Evolutionary conservation across 2,329 filamentous ascomycete species (phyloP), one percentile per base, ranked within the genome.

Genomic region (Pseudohalonectria lignicola): DNA sequence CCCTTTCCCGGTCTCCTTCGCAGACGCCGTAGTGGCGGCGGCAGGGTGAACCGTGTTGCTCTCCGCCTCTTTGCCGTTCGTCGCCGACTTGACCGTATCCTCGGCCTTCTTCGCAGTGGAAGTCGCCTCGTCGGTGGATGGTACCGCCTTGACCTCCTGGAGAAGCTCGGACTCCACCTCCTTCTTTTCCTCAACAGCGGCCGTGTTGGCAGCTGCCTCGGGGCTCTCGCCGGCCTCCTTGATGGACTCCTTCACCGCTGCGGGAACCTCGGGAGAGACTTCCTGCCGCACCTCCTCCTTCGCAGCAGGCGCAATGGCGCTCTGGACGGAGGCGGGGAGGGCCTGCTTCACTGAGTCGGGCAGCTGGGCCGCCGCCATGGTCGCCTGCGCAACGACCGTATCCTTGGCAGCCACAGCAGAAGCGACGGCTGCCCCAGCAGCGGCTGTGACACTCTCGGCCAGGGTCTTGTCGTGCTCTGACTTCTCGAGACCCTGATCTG

Each of bases 181-280:
- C 55, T 74, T 76, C 73, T 92, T 92, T 49, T 88, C 83, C 44
- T 72, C 62, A 6, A 92, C 82, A 15, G 79, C 82, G 39, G 69
- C 68, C 2, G 75, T 64, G 57, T 78, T 81, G 39, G 73, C 71
- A 26, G 82, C 74, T 25, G 85, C 85, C 60, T 92, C 86, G 8
- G 84, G 80, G 43, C 64, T 67, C 50, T 69, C 57, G 39, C 75
- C 71, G 17, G 82, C 71, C 50, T 71, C 65, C 29, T 60, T 53
- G 34, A 77, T 70, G 7, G 73, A 76, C 47, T 74, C 63, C 57
- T 72, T 71, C 15, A 79, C 75, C 46, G 72, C 64, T 19, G 54
- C 52, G 39, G 75, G 74, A 5, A 76, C 71, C 43, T 69, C 60
- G 31, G 69, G 61, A 1, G 69, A 66, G 9, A 66, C 56, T 43